Evolutionary conservation across 768 basidiomycete species (phyloP), one percentile per base, ranked within the genome.

Genomic region (Phanerochaete sordida): DNA sequence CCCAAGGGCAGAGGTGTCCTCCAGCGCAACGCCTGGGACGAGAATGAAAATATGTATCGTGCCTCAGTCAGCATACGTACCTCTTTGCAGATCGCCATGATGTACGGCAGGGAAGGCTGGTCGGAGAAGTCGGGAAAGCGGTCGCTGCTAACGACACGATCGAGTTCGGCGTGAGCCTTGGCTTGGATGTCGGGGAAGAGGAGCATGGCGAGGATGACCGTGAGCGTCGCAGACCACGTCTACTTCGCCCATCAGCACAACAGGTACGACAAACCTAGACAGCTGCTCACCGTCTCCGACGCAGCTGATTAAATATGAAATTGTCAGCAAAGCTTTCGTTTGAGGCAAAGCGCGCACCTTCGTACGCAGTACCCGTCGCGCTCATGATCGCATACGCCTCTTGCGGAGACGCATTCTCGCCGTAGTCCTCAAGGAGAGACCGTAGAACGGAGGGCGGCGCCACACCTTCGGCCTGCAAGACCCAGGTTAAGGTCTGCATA

Each of bases 61-160:
- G n/a, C n/a, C 64, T 68, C 57, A 61, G 33, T 13, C 15, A 5
- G 19, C 56, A 33, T 53, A 26, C 54, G 3, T 48, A 57, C 43
- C 56, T 58, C 57, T 16, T 58, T 58, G 33, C 68, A 68, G 2
- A 73, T 51, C 5, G 71, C 64, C 0, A 23, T 61, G 19, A 72
- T 55, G 57, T 70, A 72, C 19, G 67, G 68, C 49, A 69, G 58
- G 3, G 60, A 61, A 7, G 28, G 53, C 57, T 62, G 46, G 37
- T 72, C 71, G 12, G 56, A 57, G 51, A 72, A 67, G 16, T 66
- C 64, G 27, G 71, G 71, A 49, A 72, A 65, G 7, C 70, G 66
- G 44, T 67, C 69, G 19, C 39, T 26, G 13, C 69, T 66, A 5
- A 69, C 61, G 11, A 67, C 60, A 15, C 47, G 39, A 43, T 64